Percentiles rank a stretch among this genome's conserved stretches.
Evolutionary conservation across 495 filamentous ascomycete species (phyloP).

Genomic region (Neurospora hispaniola): DNA sequence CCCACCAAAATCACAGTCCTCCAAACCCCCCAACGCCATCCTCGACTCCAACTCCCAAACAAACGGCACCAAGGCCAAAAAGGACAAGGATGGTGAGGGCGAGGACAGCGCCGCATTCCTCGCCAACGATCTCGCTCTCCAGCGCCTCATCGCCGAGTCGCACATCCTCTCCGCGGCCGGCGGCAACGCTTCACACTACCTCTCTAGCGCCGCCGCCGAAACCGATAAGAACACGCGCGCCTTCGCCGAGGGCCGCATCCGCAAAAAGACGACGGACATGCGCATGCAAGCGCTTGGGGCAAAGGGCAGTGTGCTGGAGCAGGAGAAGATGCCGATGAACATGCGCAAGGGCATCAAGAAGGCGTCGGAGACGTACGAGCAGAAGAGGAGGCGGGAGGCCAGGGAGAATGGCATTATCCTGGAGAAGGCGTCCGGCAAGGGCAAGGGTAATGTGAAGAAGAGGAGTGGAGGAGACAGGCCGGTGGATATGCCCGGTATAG

Average conservation of each 20-base stretch:
- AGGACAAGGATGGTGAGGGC: slow-evolving; percentile 29
- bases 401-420: slow-evolving; percentile 85
- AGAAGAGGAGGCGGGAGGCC: slow-evolving; percentile 63
- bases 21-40: slow-evolving; percentile 28
- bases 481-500: slow-evolving; percentile 65
- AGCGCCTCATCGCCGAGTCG: slow-evolving; percentile 81
- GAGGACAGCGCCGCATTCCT: slow-evolving; percentile 47
- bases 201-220: slow-evolving; percentile 11
- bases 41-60: slow-evolving; percentile 13
- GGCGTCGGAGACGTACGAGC: slow-evolving; percentile 53
- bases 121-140: slow-evolving; percentile 86
- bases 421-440: slow-evolving; percentile 46
- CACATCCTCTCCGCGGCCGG: slow-evolving; percentile 68
- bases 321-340: slow-evolving; percentile 74
- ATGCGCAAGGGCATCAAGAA: slow-evolving; percentile 68
- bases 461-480: slow-evolving; percentile 51
- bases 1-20: slow-evolving; percentile 32
- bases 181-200: slow-evolving; percentile 40
- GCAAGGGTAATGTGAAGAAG: slow-evolving; percentile 9
- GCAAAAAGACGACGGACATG: slow-evolving; percentile 68
- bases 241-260: slow-evolving; percentile 32
- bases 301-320: slow-evolving; percentile 58
- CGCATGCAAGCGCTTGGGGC: slow-evolving; percentile 72
- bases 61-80: slow-evolving; percentile 21
- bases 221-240: slow-evolving; percentile 14